phyloP scores from a whole-genome alignment of 2,329 filamentous ascomycete species.

The Neoarthrinium moseri region DNA sequence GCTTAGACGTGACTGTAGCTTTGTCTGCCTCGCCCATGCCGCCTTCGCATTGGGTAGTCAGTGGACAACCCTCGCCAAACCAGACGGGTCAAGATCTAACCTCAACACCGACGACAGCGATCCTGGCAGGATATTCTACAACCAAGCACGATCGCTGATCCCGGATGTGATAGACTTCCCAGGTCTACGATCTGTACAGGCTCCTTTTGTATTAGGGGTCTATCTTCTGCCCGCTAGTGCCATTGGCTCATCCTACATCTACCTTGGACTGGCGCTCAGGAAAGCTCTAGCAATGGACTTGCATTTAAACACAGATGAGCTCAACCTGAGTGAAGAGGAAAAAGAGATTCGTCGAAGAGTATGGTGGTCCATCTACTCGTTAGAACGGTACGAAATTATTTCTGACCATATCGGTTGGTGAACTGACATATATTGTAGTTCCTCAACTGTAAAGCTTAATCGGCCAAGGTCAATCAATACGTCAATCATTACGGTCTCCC shows the following conservation, averaged over 20 bases:
- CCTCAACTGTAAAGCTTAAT: conserved; percentile 22
- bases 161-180: conserved; percentile 32
- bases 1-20: conserved; percentile 20
- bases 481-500: conserved; percentile 19
- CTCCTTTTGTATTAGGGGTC: conserved; percentile 30
- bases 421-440: conserved; percentile 12
- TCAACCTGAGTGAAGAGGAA: conserved; percentile 17
- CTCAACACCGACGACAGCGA: conserved; percentile 17
- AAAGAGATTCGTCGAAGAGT: conserved; percentile 20
- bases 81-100: conserved; percentile 11
- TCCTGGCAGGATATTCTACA: conserved; percentile 28
- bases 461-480: conserved; percentile 20
- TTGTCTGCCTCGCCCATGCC: conserved; percentile 25
- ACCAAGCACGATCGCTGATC: conserved; percentile 26
- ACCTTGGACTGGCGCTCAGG: conserved; percentile 26
- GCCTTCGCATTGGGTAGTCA: conserved; percentile 31
- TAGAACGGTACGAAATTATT: conserved; percentile 21
- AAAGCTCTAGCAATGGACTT: conserved; percentile 27
- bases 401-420: background rate
- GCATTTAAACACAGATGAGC: conserved; percentile 24
- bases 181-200: conserved; percentile 30
- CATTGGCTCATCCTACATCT: conserved; percentile 31
- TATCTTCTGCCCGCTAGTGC: conserved; percentile 33
- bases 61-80: conserved; percentile 29
- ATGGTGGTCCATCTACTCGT: conserved; percentile 30